A percentile compares a stretch with the other conserved stretches of the same genome.
Evolutionary conservation across 2,329 filamentous ascomycete species (phyloP).

Genomic region (Penicillium sclerotiorum): DNA sequence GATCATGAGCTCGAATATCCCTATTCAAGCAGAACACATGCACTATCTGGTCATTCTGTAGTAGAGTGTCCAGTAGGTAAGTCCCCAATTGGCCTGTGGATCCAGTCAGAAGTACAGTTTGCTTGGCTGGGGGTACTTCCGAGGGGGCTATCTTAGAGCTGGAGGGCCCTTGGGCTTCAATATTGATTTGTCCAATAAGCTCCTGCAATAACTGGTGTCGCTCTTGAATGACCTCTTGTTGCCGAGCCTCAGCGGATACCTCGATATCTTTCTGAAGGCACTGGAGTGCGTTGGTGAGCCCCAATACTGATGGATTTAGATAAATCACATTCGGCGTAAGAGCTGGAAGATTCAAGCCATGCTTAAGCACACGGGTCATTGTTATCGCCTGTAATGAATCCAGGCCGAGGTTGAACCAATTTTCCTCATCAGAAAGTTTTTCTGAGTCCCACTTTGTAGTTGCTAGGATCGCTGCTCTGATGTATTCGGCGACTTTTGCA

Average conservation of each 20-base stretch:
- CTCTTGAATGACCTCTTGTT: background rate
- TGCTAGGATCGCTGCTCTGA: background rate
- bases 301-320: background rate
- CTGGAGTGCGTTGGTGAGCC: background rate
- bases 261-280: background rate
- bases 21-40: conserved; percentile 37
- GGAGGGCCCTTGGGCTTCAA: no score
- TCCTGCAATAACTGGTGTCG: background rate
- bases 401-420: conserved; percentile 5
- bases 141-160: no score
- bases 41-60: conserved; percentile 13
- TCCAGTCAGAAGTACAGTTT: conserved; percentile 30
- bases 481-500: background rate
- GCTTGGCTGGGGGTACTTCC: no score
- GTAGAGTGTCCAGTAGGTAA: conserved; percentile 29
- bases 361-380: background rate
- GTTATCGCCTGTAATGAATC: conserved; percentile 3
- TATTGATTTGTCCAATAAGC: background rate
- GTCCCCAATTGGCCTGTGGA: conserved; percentile 35
- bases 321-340: conserved; percentile 1
- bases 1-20: background rate
- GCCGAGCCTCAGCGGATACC: background rate
- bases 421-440: background rate
- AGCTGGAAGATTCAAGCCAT: background rate
- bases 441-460: background rate